A percentile compares a stretch with the other conserved stretches of the same genome.
phyloP scores from a whole-genome alignment of 129 eudicot species.

The Helichrysum umbraculigerum region DNA sequence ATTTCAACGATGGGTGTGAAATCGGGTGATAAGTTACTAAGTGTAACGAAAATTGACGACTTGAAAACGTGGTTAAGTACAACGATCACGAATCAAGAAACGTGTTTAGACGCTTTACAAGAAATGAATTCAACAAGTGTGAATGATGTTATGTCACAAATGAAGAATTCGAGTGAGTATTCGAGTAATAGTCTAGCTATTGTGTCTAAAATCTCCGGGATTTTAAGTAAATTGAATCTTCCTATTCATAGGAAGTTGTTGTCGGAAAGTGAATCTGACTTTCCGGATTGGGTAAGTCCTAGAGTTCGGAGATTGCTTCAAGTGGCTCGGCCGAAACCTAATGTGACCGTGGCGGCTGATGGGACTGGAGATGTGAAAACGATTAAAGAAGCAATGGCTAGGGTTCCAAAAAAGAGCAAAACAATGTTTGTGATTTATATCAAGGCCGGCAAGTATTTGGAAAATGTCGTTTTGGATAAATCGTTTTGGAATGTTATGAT shows the following conservation, averaged over 20 bases:
- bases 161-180: constrained; percentile 59
- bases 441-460: constrained; percentile 64
- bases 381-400: constrained; percentile 60
- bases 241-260: constrained; percentile 63
- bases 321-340: constrained; percentile 31
- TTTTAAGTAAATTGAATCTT: constrained; percentile 40
- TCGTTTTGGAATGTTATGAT: constrained; percentile 71
- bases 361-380: constrained; percentile 61
- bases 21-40: constrained; percentile 26
- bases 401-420: constrained; percentile 53
- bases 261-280: constrained; percentile 10
- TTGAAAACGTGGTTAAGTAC: constrained; percentile 75
- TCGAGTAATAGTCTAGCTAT: constrained; percentile 85
- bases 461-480: constrained; percentile 61
- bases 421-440: constrained; percentile 55
- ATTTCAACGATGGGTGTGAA: constrained; percentile 36
- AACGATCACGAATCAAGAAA: constrained; percentile 66
- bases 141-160: constrained; percentile 6
- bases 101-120: constrained; percentile 63
- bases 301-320: constrained; percentile 65
- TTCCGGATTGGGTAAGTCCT: constrained; percentile 63
- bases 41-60: constrained; percentile 32
- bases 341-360: constrained; percentile 74
- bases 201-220: constrained; percentile 53
- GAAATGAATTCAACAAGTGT: constrained; percentile 47